phyloP scores from a whole-genome alignment of 371 early-diverging fungal genomes.

The Coemansia sp. region DNA sequence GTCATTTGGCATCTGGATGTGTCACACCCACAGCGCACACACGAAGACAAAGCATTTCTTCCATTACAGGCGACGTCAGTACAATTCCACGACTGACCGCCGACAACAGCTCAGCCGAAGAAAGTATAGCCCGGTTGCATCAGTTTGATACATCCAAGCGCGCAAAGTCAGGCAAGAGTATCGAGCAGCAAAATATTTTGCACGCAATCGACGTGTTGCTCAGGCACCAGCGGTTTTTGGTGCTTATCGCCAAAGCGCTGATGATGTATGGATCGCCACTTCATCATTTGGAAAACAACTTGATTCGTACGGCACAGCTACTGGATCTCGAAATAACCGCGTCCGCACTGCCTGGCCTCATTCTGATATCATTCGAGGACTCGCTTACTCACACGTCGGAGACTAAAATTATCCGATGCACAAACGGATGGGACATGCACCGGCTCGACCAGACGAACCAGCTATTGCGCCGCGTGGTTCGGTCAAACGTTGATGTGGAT shows the following conservation, averaged over 20 bases:
- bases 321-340: constrained; percentile 69
- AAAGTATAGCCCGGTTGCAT: background rate
- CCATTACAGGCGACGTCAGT: constrained; percentile 34
- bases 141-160: background rate
- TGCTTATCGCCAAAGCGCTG: constrained; percentile 65
- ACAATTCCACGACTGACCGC: constrained; percentile 20
- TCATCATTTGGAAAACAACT: constrained; percentile 60
- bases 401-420: constrained; percentile 66
- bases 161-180: background rate
- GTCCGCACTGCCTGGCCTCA: constrained; percentile 67
- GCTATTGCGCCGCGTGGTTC: constrained; percentile 58
- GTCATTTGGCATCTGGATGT: constrained; percentile 27
- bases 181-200: constrained; percentile 32
- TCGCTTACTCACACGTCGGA: constrained; percentile 72
- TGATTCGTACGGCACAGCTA: constrained; percentile 42
- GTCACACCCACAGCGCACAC: constrained; percentile 28
- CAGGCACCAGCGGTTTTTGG: constrained; percentile 63
- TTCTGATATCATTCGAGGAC: constrained; percentile 71
- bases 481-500: constrained; percentile 51
- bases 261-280: constrained; percentile 72
- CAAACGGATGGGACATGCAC: constrained; percentile 66
- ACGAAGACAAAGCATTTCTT: constrained; percentile 30
- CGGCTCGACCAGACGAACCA: constrained; percentile 61
- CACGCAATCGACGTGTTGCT: constrained; percentile 51
- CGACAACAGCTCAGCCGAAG: constrained; percentile 7